Evolutionary conservation across 495 filamentous ascomycete genomes (phyloP).

Genomic region (Chaetomium tenue): DNA sequence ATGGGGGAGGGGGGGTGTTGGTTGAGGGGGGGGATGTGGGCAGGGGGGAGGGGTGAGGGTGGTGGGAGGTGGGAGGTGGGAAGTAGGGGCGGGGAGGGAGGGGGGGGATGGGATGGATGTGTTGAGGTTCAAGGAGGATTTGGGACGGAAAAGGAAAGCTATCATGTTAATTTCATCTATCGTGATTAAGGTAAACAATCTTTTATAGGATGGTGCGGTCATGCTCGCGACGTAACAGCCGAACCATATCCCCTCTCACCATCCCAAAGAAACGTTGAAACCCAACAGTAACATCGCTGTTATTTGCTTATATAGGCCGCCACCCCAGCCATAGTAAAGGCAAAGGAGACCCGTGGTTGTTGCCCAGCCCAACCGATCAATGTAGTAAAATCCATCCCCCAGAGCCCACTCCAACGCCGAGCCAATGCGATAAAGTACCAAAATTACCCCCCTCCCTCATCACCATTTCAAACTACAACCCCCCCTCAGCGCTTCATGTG

Average conservation of each 20-base stretch:
- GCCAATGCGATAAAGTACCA: not conserved
- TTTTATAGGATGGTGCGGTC: not conserved
- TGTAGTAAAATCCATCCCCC: not conserved
- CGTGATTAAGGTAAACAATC: too few relatives aligned
- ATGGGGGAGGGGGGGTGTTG: not conserved
- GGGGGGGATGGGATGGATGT: too few relatives aligned
- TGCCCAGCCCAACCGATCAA: not conserved
- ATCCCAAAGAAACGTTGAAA: too few relatives aligned
- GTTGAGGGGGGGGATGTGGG: not conserved
- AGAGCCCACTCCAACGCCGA: not conserved
- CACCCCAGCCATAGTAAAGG: conserved; percentile 9
- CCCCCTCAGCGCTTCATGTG: conserved; percentile 45
- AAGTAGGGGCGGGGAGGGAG: too few relatives aligned
- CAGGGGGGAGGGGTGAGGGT: too few relatives aligned
- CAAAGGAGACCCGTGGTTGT: not conserved
- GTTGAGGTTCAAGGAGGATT: too few relatives aligned
- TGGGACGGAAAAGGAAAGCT: not conserved
- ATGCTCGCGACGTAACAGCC: not conserved
- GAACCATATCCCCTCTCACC: not conserved
- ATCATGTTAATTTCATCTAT: not conserved
- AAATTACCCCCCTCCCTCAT: not conserved
- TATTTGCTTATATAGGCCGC: not conserved
- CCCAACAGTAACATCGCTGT: not conserved
- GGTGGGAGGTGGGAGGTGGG: too few relatives aligned
- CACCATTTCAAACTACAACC: not conserved